Evolutionary conservation across 2,329 filamentous ascomycete genomes (phyloP).

Genomic region (Aspergillus versicolor): DNA sequence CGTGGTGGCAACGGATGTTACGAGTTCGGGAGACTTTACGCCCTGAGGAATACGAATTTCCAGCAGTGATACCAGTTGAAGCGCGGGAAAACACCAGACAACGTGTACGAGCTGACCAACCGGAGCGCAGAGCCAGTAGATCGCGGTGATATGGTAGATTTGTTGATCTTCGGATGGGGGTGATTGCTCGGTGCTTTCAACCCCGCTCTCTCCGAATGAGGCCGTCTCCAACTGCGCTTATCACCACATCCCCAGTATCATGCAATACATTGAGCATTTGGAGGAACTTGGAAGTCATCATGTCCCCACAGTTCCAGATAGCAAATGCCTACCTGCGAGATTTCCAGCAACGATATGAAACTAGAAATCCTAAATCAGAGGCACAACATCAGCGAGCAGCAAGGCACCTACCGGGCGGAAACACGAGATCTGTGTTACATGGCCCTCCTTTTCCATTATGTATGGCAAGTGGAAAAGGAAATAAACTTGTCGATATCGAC

Average conservation of each 20-base stretch:
- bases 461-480: slow-evolving; percentile 13
- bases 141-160: too few species aligned
- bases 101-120: neutral
- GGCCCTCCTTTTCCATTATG: slow-evolving; percentile 19
- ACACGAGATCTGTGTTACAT: slow-evolving; percentile 28
- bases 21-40: neutral
- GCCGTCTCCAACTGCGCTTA: neutral
- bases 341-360: neutral
- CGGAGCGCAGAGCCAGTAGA: neutral
- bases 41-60: neutral
- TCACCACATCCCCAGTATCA: neutral
- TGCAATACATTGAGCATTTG: neutral
- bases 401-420: slow-evolving; percentile 30
- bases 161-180: too few species aligned
- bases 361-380: slow-evolving; percentile 11
- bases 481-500: slow-evolving; percentile 16
- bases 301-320: neutral
- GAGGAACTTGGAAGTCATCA: neutral
- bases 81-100: too few species aligned
- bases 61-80: neutral
- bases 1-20: neutral
- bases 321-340: neutral
- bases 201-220: neutral
- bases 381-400: slow-evolving; percentile 20
- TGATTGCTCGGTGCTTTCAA: too few species aligned